Percentiles rank a stretch among this genome's conserved stretches.
Evolutionary conservation across 768 basidiomycete species (phyloP).

Genomic region (Boletus barrowsii): DNA sequence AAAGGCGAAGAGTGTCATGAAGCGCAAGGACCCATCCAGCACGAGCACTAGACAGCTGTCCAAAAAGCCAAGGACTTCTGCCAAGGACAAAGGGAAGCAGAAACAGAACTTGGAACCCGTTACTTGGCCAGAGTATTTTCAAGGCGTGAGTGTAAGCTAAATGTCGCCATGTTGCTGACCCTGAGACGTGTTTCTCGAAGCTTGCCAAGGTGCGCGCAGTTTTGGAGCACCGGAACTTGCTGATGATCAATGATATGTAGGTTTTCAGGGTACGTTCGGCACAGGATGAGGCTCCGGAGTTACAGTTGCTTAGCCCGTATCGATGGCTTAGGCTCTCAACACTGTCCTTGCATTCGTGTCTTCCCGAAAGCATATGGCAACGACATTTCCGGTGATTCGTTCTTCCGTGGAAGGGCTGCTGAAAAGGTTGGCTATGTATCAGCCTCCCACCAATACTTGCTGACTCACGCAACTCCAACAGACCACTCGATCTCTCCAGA

Average conservation of each 20-base stretch:
- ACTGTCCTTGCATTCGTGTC: conserved; percentile 87
- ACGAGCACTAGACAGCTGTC: neutral
- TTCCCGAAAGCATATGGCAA: conserved; percentile 74
- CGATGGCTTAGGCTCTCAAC: conserved; percentile 64
- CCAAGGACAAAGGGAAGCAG: conserved; percentile 19
- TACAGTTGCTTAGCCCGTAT: neutral
- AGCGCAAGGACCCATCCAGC: conserved; percentile 9
- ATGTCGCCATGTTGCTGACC: neutral
- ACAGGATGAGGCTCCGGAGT: neutral
- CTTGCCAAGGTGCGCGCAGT: conserved; percentile 53
- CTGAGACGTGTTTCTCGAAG: conserved; percentile 29
- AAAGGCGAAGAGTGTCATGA: conserved; percentile 1
- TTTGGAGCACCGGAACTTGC: accelerated
- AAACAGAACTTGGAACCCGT: conserved; percentile 4
- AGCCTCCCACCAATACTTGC: neutral
- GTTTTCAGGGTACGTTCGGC: conserved; percentile 40
- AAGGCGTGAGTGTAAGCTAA: conserved; percentile 35
- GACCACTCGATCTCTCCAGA: conserved; percentile 72
- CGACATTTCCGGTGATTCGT: conserved; percentile 72
- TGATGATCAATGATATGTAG: conserved; percentile 19
- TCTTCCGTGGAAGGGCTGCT: conserved; percentile 78
- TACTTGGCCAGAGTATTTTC: conserved; percentile 65
- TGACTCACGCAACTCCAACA: conserved; percentile 28
- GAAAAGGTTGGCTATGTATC: conserved; percentile 51
- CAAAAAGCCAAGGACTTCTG: conserved; percentile 18